Percentiles rank a stretch among this genome's conserved stretches.
phyloP scores from a whole-genome alignment of 2,329 filamentous ascomycete species.

The Dactylonectria macrodidyma region DNA sequence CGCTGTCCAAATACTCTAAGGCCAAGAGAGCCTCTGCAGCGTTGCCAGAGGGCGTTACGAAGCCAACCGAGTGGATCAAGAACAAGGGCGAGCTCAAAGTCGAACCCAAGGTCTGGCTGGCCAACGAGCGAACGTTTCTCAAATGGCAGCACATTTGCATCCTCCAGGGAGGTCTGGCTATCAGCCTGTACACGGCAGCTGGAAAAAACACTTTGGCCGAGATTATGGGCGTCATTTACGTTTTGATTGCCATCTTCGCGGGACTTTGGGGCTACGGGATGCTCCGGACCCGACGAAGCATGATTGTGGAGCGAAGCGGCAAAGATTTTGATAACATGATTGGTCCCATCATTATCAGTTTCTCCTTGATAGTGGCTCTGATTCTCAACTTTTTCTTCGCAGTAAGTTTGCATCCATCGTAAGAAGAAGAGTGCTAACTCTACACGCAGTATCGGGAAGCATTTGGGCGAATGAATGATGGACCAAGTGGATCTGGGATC shows the following conservation, averaged over 20 bases:
- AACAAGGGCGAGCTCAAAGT: slow-evolving; percentile 92
- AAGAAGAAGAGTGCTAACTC: slow-evolving; percentile 29
- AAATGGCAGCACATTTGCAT: slow-evolving; percentile 98
- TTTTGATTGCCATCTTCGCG: slow-evolving; percentile 85
- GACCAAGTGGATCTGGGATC: slow-evolving; percentile 27
- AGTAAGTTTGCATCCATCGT: slow-evolving; percentile 62
- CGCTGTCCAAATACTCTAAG: slow-evolving; percentile 81
- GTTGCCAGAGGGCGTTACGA: slow-evolving; percentile 88
- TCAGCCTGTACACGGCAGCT: slow-evolving; percentile 91
- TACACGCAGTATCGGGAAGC: slow-evolving; percentile 51
- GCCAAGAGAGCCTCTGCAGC: slow-evolving; percentile 65
- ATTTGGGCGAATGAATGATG: slow-evolving; percentile 49
- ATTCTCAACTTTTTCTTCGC: slow-evolving; percentile 92
- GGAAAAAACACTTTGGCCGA: slow-evolving; percentile 84
- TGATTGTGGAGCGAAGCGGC: slow-evolving; percentile 89
- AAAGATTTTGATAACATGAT: slow-evolving; percentile 93
- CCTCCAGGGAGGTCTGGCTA: slow-evolving; percentile 84
- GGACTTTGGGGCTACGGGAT: slow-evolving; percentile 91
- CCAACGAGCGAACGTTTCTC: slow-evolving; percentile 97
- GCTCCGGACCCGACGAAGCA: slow-evolving; percentile 79
- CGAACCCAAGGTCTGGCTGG: slow-evolving; percentile 98
- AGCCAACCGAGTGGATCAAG: slow-evolving; percentile 92
- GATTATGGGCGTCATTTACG: slow-evolving; percentile 86
- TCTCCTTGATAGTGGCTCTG: slow-evolving; percentile 83
- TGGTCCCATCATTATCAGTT: slow-evolving; percentile 87